Evolutionary conservation across 2,329 filamentous ascomycete genomes (phyloP).

Genomic region (Blastomyces gilchristii): DNA sequence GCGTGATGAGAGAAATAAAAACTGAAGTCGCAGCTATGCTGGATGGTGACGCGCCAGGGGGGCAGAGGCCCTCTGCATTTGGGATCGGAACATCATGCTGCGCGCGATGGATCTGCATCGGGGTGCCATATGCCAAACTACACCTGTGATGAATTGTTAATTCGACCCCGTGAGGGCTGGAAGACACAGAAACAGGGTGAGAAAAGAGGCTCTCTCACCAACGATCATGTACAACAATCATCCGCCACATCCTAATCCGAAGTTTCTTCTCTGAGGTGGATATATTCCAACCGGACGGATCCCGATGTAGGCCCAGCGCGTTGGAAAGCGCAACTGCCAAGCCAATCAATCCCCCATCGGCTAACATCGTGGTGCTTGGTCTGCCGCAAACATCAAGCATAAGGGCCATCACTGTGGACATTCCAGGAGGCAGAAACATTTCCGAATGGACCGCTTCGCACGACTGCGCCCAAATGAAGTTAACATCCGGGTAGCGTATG

Average conservation of each 20-base stretch:
- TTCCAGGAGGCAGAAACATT: conserved; percentile 43
- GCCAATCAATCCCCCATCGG: conserved; percentile 44
- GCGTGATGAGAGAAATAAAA: conserved; percentile 38
- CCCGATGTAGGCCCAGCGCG: conserved; percentile 46
- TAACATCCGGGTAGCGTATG: conserved; percentile 40
- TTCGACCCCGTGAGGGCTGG: background rate
- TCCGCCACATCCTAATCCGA: conserved; percentile 49
- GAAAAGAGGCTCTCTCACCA: conserved; percentile 35
- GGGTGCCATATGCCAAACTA: conserved; percentile 46
- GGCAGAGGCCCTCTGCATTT: conserved; percentile 26
- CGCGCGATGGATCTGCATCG: conserved; percentile 37
- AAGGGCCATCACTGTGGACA: conserved; percentile 45
- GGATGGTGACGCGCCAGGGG: conserved; percentile 11
- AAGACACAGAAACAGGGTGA: background rate
- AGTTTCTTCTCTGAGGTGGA: conserved; percentile 41
- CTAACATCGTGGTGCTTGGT: conserved; percentile 45
- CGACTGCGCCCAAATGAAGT: conserved; percentile 50
- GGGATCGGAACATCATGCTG: conserved; percentile 44
- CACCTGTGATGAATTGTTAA: conserved; percentile 28
- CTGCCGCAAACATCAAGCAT: conserved; percentile 47
- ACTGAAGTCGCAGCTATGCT: conserved; percentile 26
- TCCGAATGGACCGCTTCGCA: conserved; percentile 47
- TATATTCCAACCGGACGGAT: conserved; percentile 46
- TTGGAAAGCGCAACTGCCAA: conserved; percentile 45
- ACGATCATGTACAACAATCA: conserved; percentile 44